phyloP scores from a whole-genome alignment of 1,139 yeast genomes.

The Scheffersomyces lignicola region DNA sequence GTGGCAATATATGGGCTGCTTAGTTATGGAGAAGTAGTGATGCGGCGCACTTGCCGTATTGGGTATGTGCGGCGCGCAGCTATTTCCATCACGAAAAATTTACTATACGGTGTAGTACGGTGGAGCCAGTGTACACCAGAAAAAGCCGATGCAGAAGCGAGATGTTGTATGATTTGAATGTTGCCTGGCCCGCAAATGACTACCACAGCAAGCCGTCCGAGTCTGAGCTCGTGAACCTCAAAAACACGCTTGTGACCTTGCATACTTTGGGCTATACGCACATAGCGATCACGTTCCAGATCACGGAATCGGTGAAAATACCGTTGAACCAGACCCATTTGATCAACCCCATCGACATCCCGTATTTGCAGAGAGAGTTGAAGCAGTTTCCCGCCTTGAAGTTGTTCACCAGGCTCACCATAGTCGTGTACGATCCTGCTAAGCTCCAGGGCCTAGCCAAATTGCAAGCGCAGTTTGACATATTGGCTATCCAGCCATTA shows the following conservation, averaged over 20 bases:
- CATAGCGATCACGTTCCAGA: constrained; percentile 68
- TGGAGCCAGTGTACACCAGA: too few species aligned
- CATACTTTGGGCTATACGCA: constrained; percentile 69
- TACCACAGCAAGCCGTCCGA: constrained; percentile 42
- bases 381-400: constrained; percentile 44
- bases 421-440: constrained; percentile 74
- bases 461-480: constrained; percentile 65
- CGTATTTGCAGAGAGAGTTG: constrained; percentile 20
- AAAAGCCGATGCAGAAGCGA: constrained; percentile 1
- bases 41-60: too few species aligned
- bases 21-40: neutral
- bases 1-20: constrained; percentile 11
- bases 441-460: constrained; percentile 71
- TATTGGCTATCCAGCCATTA: constrained; percentile 78
- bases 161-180: constrained; percentile 67
- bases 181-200: constrained; percentile 72
- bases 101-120: too few species aligned
- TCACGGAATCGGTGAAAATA: constrained; percentile 57
- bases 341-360: constrained; percentile 41
- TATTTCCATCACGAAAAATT: too few species aligned
- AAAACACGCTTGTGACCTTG: constrained; percentile 54
- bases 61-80: too few species aligned
- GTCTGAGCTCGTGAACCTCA: constrained; percentile 43
- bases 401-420: constrained; percentile 71
- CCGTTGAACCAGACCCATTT: constrained; percentile 41